phyloP scores from a whole-genome alignment of 2,329 filamentous ascomycete genomes.

The Ceratocystis variospora region DNA sequence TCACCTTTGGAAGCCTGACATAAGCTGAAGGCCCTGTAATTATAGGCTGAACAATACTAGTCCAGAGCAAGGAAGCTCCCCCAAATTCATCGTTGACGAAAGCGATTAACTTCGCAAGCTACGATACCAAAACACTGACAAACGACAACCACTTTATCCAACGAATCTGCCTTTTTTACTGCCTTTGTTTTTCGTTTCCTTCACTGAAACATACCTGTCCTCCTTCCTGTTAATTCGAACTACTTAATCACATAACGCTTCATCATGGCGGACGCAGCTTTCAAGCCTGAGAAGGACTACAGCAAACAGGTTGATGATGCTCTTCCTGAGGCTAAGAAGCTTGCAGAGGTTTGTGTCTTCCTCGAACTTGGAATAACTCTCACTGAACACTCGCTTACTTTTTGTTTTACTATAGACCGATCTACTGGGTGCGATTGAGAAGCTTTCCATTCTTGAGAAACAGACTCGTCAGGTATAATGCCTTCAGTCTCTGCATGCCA shows the following conservation, averaged over 20 bases:
- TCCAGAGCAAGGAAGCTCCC: neutral
- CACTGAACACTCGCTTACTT: neutral
- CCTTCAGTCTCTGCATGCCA: slow-evolving; percentile 18
- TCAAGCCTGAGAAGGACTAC: slow-evolving; percentile 98
- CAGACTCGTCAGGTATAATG: slow-evolving; percentile 76
- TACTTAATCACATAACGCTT: slow-evolving; percentile 8
- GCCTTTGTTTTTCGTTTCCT: neutral
- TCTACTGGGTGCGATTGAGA: slow-evolving; percentile 79
- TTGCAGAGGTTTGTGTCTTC: slow-evolving; percentile 59
- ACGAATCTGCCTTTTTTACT: neutral
- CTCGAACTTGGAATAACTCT: neutral
- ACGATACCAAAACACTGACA: neutral
- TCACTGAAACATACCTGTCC: neutral
- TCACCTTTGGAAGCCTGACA: slow-evolving; percentile 18
- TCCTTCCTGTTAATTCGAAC: neutral
- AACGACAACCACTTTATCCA: neutral
- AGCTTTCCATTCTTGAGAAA: slow-evolving; percentile 84
- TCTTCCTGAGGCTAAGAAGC: slow-evolving; percentile 77
- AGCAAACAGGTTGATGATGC: slow-evolving; percentile 87
- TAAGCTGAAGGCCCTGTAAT: slow-evolving; percentile 2
- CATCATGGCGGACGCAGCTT: slow-evolving; percentile 62
- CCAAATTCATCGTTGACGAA: neutral
- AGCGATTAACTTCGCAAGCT: slow-evolving; percentile 1
- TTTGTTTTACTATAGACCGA: slow-evolving; percentile 42
- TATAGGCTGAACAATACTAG: neutral